Percentiles rank a stretch among this genome's conserved stretches.
Evolutionary conservation across 768 basidiomycete species (phyloP).

Genomic region (Omphalotus guepiniiformis): DNA sequence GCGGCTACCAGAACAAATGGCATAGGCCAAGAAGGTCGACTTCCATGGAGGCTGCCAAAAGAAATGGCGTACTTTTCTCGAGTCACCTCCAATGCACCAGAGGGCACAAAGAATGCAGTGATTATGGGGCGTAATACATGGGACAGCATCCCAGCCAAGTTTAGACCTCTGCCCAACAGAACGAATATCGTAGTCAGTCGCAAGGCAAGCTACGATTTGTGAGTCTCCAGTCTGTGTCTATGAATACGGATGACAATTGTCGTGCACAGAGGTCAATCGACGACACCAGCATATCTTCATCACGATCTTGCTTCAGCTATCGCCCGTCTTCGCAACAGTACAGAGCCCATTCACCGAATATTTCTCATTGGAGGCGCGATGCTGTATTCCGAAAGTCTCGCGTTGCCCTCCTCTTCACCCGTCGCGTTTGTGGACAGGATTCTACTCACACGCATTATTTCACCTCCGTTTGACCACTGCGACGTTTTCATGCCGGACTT

Average conservation of each 20-base stretch:
- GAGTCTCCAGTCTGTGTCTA: slow-evolving; percentile 1
- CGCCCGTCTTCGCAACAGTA: slow-evolving; percentile 19
- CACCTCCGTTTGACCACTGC: slow-evolving; percentile 74
- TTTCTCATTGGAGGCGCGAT: slow-evolving; percentile 95
- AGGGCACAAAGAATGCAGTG: slow-evolving; percentile 62
- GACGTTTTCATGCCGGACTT: slow-evolving; percentile 87
- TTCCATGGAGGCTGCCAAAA: slow-evolving; percentile 87
- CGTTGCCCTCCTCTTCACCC: slow-evolving; percentile 27
- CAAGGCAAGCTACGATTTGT: slow-evolving; percentile 15
- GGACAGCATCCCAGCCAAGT: slow-evolving; percentile 90
- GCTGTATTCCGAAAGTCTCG: slow-evolving; percentile 70
- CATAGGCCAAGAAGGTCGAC: slow-evolving; percentile 69
- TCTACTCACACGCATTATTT: slow-evolving; percentile 79
- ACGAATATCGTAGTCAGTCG: slow-evolving; percentile 76
- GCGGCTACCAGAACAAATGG: slow-evolving; percentile 86
- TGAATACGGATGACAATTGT: not conserved
- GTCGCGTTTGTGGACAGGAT: slow-evolving; percentile 66
- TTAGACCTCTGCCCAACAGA: slow-evolving; percentile 73
- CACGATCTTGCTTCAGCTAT: slow-evolving; percentile 41
- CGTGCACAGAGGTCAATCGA: not conserved
- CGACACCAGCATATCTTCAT: slow-evolving; percentile 29
- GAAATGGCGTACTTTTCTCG: slow-evolving; percentile 94
- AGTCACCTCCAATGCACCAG: slow-evolving; percentile 60
- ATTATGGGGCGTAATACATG: slow-evolving; percentile 97
- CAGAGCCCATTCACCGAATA: slow-evolving; percentile 41